These are phyloP conservation scores for Melanomma pulvis-pyrius DNA, from an alignment of 495 filamentous ascomycete genomes.

Conservation along the genomic window DNA sequence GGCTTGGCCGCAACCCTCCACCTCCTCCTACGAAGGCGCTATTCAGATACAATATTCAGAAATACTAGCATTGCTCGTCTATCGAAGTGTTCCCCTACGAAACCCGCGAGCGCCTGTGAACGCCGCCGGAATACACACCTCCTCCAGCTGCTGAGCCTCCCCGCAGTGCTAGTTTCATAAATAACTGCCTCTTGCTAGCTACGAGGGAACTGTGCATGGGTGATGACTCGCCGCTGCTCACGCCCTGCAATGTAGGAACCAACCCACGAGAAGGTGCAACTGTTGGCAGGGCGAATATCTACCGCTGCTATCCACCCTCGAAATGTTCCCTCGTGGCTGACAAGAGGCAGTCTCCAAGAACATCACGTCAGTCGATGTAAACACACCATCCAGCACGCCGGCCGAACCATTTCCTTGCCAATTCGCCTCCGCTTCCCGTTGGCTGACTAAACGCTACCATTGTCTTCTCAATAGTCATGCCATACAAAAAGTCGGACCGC, in stretches of 20 bases:
- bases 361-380: conserved; percentile 43
- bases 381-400: conserved; percentile 46
- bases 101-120: background rate
- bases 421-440: conserved; percentile 66
- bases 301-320: too few species aligned
- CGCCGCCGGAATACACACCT: too few species aligned
- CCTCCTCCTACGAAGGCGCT: background rate
- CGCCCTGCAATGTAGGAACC: too few species aligned
- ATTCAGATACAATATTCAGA: background rate
- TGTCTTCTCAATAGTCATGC: conserved; percentile 64
- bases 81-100: background rate
- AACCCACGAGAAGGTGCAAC: too few species aligned
- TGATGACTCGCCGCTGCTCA: too few species aligned
- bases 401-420: conserved; percentile 69
- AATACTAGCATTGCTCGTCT: background rate
- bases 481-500: conserved; percentile 65
- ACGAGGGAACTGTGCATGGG: too few species aligned
- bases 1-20: conserved; percentile 8
- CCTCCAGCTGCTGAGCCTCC: background rate
- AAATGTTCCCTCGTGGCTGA: too few species aligned
- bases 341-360: background rate
- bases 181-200: background rate
- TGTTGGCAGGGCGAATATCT: too few species aligned
- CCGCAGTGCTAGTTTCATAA: background rate
- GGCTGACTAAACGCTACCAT: conserved; percentile 74